A percentile compares a stretch with the other conserved stretches of the same genome.
Evolutionary conservation across 163 green algal species (phyloP).

Genomic region (Scenedesmus sp.): DNA sequence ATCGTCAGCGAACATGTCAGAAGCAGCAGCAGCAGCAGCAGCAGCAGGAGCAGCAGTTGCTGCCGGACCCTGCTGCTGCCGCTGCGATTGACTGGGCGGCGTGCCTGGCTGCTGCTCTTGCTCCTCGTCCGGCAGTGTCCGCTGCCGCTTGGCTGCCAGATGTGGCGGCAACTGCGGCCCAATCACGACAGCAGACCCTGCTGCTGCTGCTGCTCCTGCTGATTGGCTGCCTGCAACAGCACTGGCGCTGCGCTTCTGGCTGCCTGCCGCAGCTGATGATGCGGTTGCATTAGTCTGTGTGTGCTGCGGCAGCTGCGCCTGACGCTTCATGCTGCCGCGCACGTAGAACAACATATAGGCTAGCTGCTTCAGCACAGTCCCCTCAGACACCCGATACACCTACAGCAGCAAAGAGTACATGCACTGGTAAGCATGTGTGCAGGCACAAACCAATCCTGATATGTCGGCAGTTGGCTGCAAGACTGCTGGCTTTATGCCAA

Average conservation of each 20-base stretch:
- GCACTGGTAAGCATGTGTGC: neutral
- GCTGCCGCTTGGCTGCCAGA: conserved; percentile 34
- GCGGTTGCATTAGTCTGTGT: conserved; percentile 29
- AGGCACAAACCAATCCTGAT: neutral
- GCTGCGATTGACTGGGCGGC: neutral
- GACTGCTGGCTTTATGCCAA: too few species aligned
- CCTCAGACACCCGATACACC: conserved; percentile 47
- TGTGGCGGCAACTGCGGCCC: conserved; percentile 48
- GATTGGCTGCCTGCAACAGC: neutral
- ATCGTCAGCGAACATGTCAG: neutral
- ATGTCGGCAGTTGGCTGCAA: too few species aligned
- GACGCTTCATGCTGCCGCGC: conserved; percentile 53
- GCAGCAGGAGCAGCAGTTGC: neutral
- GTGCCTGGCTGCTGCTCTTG: conserved; percentile 41
- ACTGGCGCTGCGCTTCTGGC: conserved; percentile 49
- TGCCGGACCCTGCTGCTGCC: conserved; percentile 37
- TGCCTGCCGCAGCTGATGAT: conserved; percentile 1
- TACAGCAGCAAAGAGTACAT: neutral
- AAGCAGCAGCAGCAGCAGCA: neutral
- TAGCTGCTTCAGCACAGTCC: conserved; percentile 81
- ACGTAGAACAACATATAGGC: conserved; percentile 98
- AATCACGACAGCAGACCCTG: neutral
- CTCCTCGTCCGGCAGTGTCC: neutral
- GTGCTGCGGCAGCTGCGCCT: conserved; percentile 41
- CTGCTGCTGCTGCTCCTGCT: conserved; percentile 26